Evolutionary conservation across 2,329 filamentous ascomycete species (phyloP).

Genomic region (Cladosporium phlei): DNA sequence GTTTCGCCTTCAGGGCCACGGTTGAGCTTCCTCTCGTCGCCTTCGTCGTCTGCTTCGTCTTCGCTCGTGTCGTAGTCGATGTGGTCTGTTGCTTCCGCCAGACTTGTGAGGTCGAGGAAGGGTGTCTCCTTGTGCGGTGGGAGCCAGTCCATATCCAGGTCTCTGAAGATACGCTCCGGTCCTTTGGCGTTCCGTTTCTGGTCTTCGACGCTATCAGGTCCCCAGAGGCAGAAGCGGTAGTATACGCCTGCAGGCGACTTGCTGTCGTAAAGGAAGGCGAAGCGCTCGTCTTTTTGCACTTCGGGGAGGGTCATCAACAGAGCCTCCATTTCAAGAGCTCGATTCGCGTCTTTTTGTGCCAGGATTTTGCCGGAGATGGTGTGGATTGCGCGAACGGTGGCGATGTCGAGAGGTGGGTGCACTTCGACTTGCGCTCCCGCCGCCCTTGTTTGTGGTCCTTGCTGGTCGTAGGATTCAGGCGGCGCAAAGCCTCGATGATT

Average conservation of each 20-base stretch:
- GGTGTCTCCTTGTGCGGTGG: conserved; percentile 66
- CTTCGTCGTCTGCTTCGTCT: conserved; percentile 67
- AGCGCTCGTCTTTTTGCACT: conserved; percentile 81
- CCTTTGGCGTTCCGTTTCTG: conserved; percentile 35
- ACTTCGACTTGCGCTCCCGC: conserved; percentile 44
- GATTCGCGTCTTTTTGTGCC: conserved; percentile 46
- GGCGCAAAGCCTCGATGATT: conserved; percentile 66
- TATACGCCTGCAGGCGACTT: conserved; percentile 75
- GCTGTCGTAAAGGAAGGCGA: conserved; percentile 91
- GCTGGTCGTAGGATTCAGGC: conserved; percentile 62
- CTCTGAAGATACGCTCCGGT: conserved; percentile 54
- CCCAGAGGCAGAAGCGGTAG: conserved; percentile 90
- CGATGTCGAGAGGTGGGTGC: conserved; percentile 69
- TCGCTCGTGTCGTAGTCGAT: conserved; percentile 83
- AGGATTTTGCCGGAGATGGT: conserved; percentile 78
- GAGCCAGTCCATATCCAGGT: conserved; percentile 72
- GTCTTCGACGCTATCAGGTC: conserved; percentile 38
- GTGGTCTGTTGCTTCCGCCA: conserved; percentile 78
- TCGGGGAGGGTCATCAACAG: conserved; percentile 81
- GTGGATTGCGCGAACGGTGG: conserved; percentile 77
- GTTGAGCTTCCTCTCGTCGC: conserved; percentile 40
- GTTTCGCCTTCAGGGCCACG: conserved; percentile 37
- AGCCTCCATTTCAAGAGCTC: conserved; percentile 81
- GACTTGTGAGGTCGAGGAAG: conserved; percentile 54
- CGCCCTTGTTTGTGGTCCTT: conserved; percentile 52